These are phyloP conservation scores for Penicillium digitatum DNA, from an alignment of 2,329 filamentous ascomycete species.

Conservation along the genomic window DNA sequence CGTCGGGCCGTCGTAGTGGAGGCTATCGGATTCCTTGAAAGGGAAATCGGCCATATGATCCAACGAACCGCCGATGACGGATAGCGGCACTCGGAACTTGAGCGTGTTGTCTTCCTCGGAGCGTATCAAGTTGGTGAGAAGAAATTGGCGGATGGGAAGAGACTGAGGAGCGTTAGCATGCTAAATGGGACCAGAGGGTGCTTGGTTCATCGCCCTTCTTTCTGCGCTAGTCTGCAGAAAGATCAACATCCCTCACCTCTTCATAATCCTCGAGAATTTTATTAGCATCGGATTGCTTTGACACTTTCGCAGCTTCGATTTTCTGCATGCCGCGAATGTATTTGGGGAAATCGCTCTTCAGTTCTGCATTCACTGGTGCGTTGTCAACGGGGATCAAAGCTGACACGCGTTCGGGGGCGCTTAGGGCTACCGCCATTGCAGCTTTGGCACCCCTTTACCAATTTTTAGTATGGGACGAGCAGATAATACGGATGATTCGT, in stretches of 20 bases:
- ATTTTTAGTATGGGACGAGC: slow-evolving; percentile 1
- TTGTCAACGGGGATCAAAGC: slow-evolving; percentile 86
- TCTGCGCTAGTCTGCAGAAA: not conserved
- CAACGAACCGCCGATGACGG: slow-evolving; percentile 63
- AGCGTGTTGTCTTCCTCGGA: slow-evolving; percentile 51
- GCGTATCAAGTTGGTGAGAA: slow-evolving; percentile 77
- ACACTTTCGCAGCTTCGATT: slow-evolving; percentile 66
- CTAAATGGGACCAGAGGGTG: not conserved
- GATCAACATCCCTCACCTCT: slow-evolving; percentile 45
- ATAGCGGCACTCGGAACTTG: slow-evolving; percentile 76
- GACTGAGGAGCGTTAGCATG: slow-evolving; percentile 42
- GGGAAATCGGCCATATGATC: slow-evolving; percentile 84
- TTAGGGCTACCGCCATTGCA: slow-evolving; percentile 80
- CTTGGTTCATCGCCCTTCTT: not conserved
- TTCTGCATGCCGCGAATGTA: slow-evolving; percentile 82
- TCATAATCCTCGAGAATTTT: slow-evolving; percentile 72
- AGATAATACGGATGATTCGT: not conserved
- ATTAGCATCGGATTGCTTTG: slow-evolving; percentile 73
- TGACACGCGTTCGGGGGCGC: slow-evolving; percentile 61
- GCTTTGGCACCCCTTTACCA: slow-evolving; percentile 74
- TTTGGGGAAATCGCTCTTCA: slow-evolving; percentile 69
- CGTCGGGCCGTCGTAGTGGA: slow-evolving; percentile 69
- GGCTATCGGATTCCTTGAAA: slow-evolving; percentile 65
- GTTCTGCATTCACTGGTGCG: slow-evolving; percentile 74
- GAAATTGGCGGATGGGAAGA: slow-evolving; percentile 78